A percentile compares a stretch with the other conserved stretches of the same genome.
Conservation (phyloP, 306 rosid genomes). For the Cicer judaicum region DNA sequence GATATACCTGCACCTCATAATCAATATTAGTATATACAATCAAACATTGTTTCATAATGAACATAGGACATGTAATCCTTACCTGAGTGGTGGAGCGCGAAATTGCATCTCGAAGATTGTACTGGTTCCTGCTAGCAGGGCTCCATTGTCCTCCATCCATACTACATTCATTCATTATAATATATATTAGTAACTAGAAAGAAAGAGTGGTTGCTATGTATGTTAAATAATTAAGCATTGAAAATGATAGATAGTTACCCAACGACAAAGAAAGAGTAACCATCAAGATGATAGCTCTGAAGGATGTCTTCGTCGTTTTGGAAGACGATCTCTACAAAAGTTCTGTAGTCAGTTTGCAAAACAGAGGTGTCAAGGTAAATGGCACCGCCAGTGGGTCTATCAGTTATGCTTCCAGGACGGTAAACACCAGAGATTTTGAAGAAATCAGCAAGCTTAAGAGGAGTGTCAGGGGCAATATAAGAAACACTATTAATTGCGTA, state of each 20-base stretch:
- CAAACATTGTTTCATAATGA: too few relatives aligned
- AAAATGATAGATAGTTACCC: slow-evolving; percentile 57
- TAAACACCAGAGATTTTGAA: slow-evolving; percentile 76
- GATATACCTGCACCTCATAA: slow-evolving; percentile 65
- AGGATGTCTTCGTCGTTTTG: slow-evolving; percentile 83
- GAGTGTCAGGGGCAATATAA: slow-evolving; percentile 83
- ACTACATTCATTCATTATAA: slow-evolving; percentile 43
- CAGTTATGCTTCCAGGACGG: slow-evolving; percentile 81
- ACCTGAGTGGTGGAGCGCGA: slow-evolving; percentile 90
- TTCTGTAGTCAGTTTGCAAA: slow-evolving; percentile 80
- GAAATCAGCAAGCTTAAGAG: slow-evolving; percentile 88
- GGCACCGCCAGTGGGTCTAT: slow-evolving; percentile 78
- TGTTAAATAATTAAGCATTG: neutral
- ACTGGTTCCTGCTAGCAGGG: slow-evolving; percentile 59
- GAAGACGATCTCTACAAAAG: slow-evolving; percentile 80
- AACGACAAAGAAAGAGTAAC: slow-evolving; percentile 93
- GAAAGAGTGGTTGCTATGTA: too few relatives aligned
- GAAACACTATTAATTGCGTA: slow-evolving; percentile 92
- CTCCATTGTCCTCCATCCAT: slow-evolving; percentile 98
- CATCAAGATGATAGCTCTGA: slow-evolving; percentile 87
- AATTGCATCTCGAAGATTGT: slow-evolving; percentile 91
- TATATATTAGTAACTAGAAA: too few relatives aligned
- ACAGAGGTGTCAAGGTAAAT: slow-evolving; percentile 88
- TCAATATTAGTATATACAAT: neutral
- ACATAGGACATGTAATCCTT: neutral